A percentile compares a stretch with the other conserved stretches of the same genome.
phyloP scores from a whole-genome alignment of 495 filamentous ascomycete species.

The Penicillium coprophilum region DNA sequence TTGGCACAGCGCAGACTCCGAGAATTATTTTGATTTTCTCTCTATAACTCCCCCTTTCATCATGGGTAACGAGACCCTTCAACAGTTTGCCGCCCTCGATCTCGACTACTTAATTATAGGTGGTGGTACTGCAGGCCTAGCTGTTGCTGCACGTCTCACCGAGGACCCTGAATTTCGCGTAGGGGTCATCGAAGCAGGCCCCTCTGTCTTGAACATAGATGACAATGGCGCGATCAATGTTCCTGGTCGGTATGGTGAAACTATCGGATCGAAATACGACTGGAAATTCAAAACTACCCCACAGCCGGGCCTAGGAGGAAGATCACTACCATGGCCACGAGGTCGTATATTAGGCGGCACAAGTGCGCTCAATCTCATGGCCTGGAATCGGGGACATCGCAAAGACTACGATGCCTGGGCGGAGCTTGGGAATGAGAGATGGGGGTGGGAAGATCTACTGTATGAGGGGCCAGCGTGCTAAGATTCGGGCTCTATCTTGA shows the following conservation, averaged over 20 bases:
- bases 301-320: constrained; percentile 38
- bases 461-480: not conserved
- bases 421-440: constrained; percentile 13
- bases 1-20: not conserved
- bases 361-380: constrained; percentile 51
- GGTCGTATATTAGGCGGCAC: constrained; percentile 47
- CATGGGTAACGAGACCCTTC: not conserved
- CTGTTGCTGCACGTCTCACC: constrained; percentile 44
- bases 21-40: not conserved
- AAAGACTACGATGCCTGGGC: constrained; percentile 38
- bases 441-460: constrained; percentile 22
- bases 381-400: constrained; percentile 47
- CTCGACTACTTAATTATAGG: constrained; percentile 45
- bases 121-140: constrained; percentile 40
- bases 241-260: constrained; percentile 43
- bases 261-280: constrained; percentile 42
- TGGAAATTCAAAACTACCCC: constrained; percentile 44
- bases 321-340: constrained; percentile 33
- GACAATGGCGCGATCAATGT: constrained; percentile 42
- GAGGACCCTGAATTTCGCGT: constrained; percentile 44
- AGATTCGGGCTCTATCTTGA: not conserved
- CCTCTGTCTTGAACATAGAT: constrained; percentile 24
- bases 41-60: not conserved
- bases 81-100: constrained; percentile 9
- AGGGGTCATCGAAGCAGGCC: constrained; percentile 50